A percentile compares a stretch with the other conserved stretches of the same genome.
Evolutionary conservation across 768 basidiomycete species (phyloP).

Genomic region (Leccinum uliginosum): DNA sequence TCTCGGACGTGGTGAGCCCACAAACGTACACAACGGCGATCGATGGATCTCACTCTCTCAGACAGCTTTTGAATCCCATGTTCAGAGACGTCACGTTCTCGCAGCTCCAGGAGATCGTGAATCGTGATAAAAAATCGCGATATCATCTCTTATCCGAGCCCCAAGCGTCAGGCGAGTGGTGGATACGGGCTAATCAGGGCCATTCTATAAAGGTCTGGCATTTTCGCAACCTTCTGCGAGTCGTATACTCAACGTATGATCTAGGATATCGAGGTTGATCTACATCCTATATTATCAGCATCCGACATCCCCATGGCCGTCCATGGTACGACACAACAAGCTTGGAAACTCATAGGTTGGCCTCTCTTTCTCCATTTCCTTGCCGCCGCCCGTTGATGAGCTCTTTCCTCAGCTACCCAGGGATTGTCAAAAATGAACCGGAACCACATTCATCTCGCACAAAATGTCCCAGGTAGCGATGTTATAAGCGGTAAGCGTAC

Average conservation of each 20-base stretch:
- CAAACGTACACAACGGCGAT: not conserved
- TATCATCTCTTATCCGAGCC: constrained; percentile 57
- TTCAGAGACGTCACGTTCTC: constrained; percentile 55
- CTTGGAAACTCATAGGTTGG: constrained; percentile 73
- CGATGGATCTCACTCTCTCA: constrained; percentile 5
- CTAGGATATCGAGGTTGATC: constrained; percentile 66
- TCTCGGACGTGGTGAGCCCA: constrained; percentile 75
- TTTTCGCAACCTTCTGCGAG: not conserved
- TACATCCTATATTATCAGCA: constrained; percentile 52
- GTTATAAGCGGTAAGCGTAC: constrained; percentile 70
- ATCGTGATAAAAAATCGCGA: constrained; percentile 61
- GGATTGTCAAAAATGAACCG: constrained; percentile 83
- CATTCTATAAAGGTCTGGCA: constrained; percentile 71
- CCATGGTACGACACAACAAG: constrained; percentile 68
- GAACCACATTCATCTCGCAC: constrained; percentile 92
- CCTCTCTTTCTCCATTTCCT: not conserved
- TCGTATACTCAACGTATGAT: not conserved
- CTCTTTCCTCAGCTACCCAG: constrained; percentile 42
- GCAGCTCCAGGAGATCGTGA: constrained; percentile 58
- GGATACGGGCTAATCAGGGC: constrained; percentile 89
- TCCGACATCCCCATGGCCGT: constrained; percentile 75
- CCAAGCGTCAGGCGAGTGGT: constrained; percentile 51
- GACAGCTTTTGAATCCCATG: constrained; percentile 66
- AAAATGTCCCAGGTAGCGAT: constrained; percentile 60
- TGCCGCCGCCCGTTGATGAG: not conserved